Evolutionary conservation across 192 early-diverging fungal species (phyloP).

Genomic region (Backusella mclennaniae): DNA sequence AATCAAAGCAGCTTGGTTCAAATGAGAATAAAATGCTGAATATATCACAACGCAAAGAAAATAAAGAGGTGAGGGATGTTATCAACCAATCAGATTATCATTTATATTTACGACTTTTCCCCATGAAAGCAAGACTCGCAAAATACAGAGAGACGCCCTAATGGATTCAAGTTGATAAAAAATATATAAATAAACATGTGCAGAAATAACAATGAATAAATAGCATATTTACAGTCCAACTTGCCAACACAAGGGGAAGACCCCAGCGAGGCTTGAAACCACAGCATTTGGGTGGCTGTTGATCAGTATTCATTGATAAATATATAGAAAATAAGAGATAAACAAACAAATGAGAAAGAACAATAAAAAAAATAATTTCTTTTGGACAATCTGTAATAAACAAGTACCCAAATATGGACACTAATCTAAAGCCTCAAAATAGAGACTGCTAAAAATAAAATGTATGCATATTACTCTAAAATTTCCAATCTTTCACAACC

Average conservation of each 20-base stretch:
- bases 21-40: constrained; percentile 6
- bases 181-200: too few relatives aligned
- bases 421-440: too few relatives aligned
- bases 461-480: too few relatives aligned
- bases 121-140: constrained; percentile 6
- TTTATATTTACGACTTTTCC: constrained; percentile 12
- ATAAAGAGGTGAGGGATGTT: neutral
- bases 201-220: too few relatives aligned
- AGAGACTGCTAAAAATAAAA: too few relatives aligned
- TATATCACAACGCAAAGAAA: neutral
- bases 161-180: neutral
- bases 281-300: neutral
- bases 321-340: neutral
- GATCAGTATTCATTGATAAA: neutral
- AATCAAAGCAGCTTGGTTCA: neutral
- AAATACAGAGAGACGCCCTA: constrained; percentile 10
- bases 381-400: neutral
- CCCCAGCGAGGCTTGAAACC: neutral
- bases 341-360: neutral
- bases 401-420: neutral
- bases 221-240: constrained; percentile 2
- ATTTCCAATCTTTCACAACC: too few relatives aligned
- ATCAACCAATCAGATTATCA: neutral
- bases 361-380: neutral
- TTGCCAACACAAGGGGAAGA: neutral